Evolutionary conservation across 345 rosid genomes (phyloP).

Genomic region (Boechera divaricarpa): DNA sequence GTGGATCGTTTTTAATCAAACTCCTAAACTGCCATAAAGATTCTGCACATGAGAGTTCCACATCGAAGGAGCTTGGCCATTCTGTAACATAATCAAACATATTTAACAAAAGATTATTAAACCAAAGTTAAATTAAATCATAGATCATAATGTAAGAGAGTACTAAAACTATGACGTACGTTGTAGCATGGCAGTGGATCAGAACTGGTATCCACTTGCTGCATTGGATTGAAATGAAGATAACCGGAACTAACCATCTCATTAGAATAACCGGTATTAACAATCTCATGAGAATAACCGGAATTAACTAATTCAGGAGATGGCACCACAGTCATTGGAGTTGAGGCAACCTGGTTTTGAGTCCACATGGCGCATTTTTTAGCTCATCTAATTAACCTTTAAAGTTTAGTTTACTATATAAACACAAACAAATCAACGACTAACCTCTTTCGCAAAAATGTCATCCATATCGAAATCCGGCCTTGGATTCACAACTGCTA

Average conservation of each 20-base stretch:
- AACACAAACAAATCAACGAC: constrained; percentile 30
- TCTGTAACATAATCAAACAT: constrained; percentile 50
- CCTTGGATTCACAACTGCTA: constrained; percentile 85
- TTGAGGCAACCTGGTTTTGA: constrained; percentile 37
- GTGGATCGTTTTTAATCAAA: constrained; percentile 57
- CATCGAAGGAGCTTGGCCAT: constrained; percentile 53
- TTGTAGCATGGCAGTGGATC: constrained; percentile 40
- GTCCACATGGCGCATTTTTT: not conserved
- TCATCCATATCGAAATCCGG: constrained; percentile 77
- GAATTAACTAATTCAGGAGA: constrained; percentile 36
- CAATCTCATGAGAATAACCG: constrained; percentile 41
- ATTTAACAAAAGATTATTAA: not conserved
- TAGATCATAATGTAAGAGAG: not conserved
- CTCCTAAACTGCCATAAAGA: constrained; percentile 61
- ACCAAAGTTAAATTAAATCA: not conserved
- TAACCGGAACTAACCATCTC: constrained; percentile 47
- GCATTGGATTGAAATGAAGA: constrained; percentile 58
- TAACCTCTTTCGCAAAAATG: constrained; percentile 80
- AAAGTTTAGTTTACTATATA: not conserved
- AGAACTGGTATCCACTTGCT: constrained; percentile 55
- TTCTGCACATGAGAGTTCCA: constrained; percentile 77
- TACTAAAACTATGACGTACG: not conserved
- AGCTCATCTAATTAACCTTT: constrained; percentile 13
- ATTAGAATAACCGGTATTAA: constrained; percentile 47
- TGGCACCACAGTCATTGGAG: constrained; percentile 51